Base-by-base conservation (phyloP, 768 basidiomycete species). In the Leccinum sublutescens region DNA sequence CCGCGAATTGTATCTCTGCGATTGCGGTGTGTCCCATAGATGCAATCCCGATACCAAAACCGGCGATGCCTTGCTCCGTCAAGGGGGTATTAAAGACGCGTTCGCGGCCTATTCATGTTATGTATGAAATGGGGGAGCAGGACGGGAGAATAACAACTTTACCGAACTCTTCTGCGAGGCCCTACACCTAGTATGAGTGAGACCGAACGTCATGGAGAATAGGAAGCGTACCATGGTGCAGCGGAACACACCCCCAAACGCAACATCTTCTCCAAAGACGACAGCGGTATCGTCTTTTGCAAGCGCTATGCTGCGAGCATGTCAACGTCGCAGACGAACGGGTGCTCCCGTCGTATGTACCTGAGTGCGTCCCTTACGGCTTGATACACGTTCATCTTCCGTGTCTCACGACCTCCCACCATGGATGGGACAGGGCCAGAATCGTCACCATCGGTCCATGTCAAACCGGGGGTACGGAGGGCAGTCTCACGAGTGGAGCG, bases 381-480 rank as follows among this genome's bases (percentile, higher is more conserved):
- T 71, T 97, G 95, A 73, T 94, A 97, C 64, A 88, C 78, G 70
- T 98, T 98, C 93, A 96, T 96, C 77, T 95, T 94, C 64, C 93
- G 84, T 21, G 93, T 95, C 74, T 93, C 90, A 53, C 91, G 82
- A 15, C 91, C 91, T 19, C 85, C 90, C 14, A 88, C 75, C 40
- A 84, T 79, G 36, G 76, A 75, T 47, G 72, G 75, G 51, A 79
- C 62, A 12, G 80, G 72, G 6, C 72, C 75, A 17, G 75, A 73
- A 15, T 38, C 36, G 53, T 83, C 84, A 36, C 85, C 85, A 58
- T 91, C 88, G 11, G 77, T 70, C 88, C 90, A 95, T n/a, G 64
- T 68, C 51, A 95, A 71, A 8, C 85, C 91, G 2, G 87, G 85
- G 0, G 91, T 88, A 48, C 85, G 85, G 10, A 95, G 74, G 2